These are phyloP conservation scores for Hordeum pubiflorum DNA, from an alignment of 202 grass and related monocot species.

Conservation along the genomic window DNA sequence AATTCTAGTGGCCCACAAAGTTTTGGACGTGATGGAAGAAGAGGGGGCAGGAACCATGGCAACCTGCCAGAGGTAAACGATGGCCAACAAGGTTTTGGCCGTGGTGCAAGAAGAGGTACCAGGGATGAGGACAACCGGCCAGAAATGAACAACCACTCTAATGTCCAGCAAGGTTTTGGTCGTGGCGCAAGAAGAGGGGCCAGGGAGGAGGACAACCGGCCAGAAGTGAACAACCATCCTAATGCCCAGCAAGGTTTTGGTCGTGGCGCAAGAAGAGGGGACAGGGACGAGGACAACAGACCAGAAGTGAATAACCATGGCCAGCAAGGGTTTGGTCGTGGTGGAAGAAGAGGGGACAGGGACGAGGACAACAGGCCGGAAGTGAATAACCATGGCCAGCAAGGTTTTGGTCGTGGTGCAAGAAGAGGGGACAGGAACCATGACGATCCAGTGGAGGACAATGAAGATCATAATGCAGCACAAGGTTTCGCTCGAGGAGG, in stretches of 20 bases:
- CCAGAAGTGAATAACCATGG: constrained; percentile 13
- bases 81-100: constrained; percentile 34
- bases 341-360: constrained; percentile 4
- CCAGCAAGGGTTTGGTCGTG: constrained; percentile 33
- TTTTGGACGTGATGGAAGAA: constrained; percentile 30
- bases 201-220: background rate
- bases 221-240: background rate
- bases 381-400: constrained; percentile 17
- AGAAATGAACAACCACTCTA: constrained; percentile 15
- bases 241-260: constrained; percentile 32
- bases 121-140: background rate
- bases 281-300: background rate
- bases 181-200: constrained; percentile 23
- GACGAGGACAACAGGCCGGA: background rate
- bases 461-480: constrained; percentile 18
- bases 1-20: constrained; percentile 6
- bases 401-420: constrained; percentile 28
- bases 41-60: constrained; percentile 23
- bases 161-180: constrained; percentile 33
- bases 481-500: constrained; percentile 39
- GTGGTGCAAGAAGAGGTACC: constrained; percentile 13
- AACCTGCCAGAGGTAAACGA: constrained; percentile 6
- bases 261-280: constrained; percentile 20
- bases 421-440: constrained; percentile 26
- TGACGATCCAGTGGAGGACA: constrained; percentile 20